Percentiles rank a stretch among this genome's conserved stretches.
phyloP scores from a whole-genome alignment of 345 rosid genomes.

The Sisymbrium altissimum region DNA sequence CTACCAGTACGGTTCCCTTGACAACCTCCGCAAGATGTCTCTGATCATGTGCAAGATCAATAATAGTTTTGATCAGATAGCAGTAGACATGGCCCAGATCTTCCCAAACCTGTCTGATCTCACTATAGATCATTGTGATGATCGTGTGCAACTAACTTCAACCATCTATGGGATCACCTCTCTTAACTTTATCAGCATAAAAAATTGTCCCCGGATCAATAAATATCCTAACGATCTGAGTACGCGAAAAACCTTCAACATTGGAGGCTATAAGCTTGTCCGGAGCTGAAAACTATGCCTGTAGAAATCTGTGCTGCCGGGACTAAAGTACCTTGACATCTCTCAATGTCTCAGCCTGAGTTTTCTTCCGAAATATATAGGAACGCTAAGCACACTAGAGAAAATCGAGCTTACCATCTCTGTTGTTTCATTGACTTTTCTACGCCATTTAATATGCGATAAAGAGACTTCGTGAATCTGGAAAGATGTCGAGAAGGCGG shows the following conservation, averaged over 20 bases:
- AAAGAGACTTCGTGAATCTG: conserved; percentile 49
- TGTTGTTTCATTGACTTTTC: conserved; percentile 40
- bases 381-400: conserved; percentile 52
- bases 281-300: conserved; percentile 53
- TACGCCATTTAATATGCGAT: conserved; percentile 62
- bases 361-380: conserved; percentile 60
- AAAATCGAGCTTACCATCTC: conserved; percentile 85
- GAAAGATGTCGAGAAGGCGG: conserved; percentile 45
- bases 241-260: conserved; percentile 45
- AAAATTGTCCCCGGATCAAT: conserved; percentile 68
- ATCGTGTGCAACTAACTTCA: conserved; percentile 55
- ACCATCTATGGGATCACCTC: conserved; percentile 46
- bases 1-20: conserved; percentile 40
- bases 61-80: conserved; percentile 46
- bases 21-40: conserved; percentile 54
- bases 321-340: conserved; percentile 65
- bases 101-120: conserved; percentile 70
- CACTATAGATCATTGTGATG: conserved; percentile 74
- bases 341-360: conserved; percentile 65
- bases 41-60: conserved; percentile 68
- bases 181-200: conserved; percentile 64
- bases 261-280: conserved; percentile 75
- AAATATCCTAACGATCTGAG: conserved; percentile 53
- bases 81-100: conserved; percentile 43
- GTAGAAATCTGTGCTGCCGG: conserved; percentile 46